Evolutionary conservation across 805 yeast species (phyloP).

Genomic region (Groenewaldozyma tartarivorans): DNA sequence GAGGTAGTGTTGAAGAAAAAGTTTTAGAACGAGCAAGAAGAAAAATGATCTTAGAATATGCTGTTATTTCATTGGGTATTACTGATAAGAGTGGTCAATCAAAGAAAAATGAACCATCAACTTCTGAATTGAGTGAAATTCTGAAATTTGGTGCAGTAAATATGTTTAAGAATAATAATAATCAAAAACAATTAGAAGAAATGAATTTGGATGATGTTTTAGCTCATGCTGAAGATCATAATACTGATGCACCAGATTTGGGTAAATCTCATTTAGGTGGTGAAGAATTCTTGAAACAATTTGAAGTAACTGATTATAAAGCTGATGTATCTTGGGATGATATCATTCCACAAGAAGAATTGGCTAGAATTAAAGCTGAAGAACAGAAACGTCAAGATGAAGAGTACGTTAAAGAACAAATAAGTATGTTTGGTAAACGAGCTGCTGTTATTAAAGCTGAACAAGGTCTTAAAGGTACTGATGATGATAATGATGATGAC

Average conservation of each 20-base stretch:
- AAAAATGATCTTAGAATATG: constrained; percentile 97
- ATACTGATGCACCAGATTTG: constrained; percentile 88
- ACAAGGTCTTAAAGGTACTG: constrained; percentile 26
- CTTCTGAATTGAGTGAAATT: constrained; percentile 83
- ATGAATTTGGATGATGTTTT: constrained; percentile 92
- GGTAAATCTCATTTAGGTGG: constrained; percentile 98
- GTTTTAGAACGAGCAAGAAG: constrained; percentile 93
- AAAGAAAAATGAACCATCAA: constrained; percentile 62
- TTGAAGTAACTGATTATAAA: constrained; percentile 96
- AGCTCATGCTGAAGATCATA: constrained; percentile 94
- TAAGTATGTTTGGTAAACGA: constrained; percentile 77
- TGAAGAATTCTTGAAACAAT: constrained; percentile 92
- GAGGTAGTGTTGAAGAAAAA: constrained; percentile 97
- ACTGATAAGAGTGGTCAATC: constrained; percentile 59
- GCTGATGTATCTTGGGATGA: constrained; percentile 99
- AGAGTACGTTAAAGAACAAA: constrained; percentile 76
- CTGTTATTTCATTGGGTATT: constrained; percentile 91
- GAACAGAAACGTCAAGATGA: constrained; percentile 84
- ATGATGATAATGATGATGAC: constrained; percentile 34
- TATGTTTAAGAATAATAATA: constrained; percentile 93
- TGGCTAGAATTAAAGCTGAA: constrained; percentile 79
- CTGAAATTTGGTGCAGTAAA: constrained; percentile 97
- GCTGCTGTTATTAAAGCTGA: constrained; percentile 53
- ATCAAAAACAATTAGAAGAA: constrained; percentile 91
- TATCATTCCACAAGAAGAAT: constrained; percentile 91